Conservation (phyloP, 2,329 filamentous ascomycete genomes). For the Nemania diffusa region DNA sequence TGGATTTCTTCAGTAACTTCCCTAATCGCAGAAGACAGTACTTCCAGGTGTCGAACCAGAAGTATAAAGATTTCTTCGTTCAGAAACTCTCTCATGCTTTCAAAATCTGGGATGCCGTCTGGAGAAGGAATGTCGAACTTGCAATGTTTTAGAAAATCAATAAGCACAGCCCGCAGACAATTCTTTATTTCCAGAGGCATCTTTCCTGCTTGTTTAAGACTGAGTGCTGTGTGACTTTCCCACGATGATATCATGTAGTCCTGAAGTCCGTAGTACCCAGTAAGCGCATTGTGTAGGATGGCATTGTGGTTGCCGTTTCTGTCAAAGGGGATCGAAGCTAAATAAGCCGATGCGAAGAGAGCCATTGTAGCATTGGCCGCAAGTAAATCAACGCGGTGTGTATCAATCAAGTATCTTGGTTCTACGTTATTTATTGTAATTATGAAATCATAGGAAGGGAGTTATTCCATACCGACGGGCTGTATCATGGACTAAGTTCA, state of each 20-base stretch:
- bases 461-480: slow-evolving; percentile 17
- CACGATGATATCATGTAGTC: slow-evolving; percentile 16
- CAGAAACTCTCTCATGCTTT: neutral
- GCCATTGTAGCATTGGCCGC: slow-evolving; percentile 19
- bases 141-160: neutral
- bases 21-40: neutral
- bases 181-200: neutral
- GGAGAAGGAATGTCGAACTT: neutral
- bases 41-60: neutral
- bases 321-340: neutral
- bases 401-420: slow-evolving; percentile 17
- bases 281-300: slow-evolving; percentile 2
- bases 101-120: neutral
- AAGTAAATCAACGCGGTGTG: slow-evolving; percentile 14
- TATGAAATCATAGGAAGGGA: neutral
- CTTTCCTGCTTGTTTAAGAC: neutral
- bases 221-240: neutral
- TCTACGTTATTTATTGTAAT: neutral
- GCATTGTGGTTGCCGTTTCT: neutral
- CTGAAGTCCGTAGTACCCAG: slow-evolving; percentile 21
- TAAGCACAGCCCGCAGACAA: neutral
- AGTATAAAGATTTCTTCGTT: neutral
- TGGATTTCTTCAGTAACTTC: neutral
- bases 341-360: slow-evolving; percentile 9
- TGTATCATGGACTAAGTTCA: slow-evolving; percentile 24